Base-by-base conservation (phyloP, 1,284 basidiomycete genomes). In the Austroboletus olivaceoglutinosus region DNA sequence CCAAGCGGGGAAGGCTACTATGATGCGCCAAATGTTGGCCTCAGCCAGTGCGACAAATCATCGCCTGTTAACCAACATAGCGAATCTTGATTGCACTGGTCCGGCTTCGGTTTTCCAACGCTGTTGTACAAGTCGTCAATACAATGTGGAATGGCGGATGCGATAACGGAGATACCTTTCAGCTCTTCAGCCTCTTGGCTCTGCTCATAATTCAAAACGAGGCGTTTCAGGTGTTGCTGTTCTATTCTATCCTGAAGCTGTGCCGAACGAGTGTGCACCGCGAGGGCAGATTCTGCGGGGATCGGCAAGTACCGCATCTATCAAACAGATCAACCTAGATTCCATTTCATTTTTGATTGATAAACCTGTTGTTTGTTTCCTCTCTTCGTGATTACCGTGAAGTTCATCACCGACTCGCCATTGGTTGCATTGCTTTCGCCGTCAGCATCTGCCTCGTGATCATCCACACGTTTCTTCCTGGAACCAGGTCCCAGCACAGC, bases 161-260 rank as follows among this genome's bases (percentile, higher is more conserved):
- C 2, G 0, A 29, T 23, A n/a, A 11, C 31, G n/a, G 43, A 53
- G 63, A 21, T 58, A 85, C 87, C 86, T 78, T 82, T 88, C 57
- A 86, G 58, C 59, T 90, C 88, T 63, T 90, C 87, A 2, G 79
- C 84, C 68, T 91, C 90, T 68, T 92, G 90, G 27, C 86, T 84
- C 59, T 91, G 89, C 62, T 91, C 90, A 56, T 91, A 92, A 63
- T 91, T 80, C 43, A 92, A 76, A 3, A 95, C 95, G n/a, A 98
- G 77, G 18, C 86, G 83, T 74, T 98, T 98, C 58, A 98, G 74
- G 55, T 97, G 91, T 68, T 98, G 92, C 61, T 97, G 94, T 68
- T 98, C 95, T 10, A 91, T 91, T 70, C 88, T 91, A 70, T 94
- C 92, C 64, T 93, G 91, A 56, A 91, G 75, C 65, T 97, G 94